These are phyloP conservation scores for Talaromyces sp. DNA, from an alignment of 2,329 filamentous ascomycete species.

Conservation along the genomic window DNA sequence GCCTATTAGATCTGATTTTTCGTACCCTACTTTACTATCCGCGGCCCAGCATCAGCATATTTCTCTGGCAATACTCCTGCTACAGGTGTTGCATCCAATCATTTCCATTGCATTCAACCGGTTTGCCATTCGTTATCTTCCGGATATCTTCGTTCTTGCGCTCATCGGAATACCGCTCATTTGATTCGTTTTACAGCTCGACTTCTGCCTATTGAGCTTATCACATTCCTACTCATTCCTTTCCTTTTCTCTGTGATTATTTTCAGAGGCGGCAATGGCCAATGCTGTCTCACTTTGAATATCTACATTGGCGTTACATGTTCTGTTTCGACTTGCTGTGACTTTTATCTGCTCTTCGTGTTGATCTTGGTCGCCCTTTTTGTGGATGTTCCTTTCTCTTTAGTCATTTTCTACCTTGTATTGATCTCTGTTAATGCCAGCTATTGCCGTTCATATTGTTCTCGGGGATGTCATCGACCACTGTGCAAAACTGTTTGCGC, in stretches of 20 bases:
- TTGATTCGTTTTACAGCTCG: constrained; percentile 5
- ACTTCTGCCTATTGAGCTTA: constrained; percentile 5
- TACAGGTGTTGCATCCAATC: constrained; percentile 11
- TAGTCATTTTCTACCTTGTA: not conserved
- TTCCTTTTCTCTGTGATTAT: constrained; percentile 18
- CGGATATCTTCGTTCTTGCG: constrained; percentile 7
- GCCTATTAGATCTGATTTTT: not conserved
- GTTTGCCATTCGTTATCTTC: not conserved
- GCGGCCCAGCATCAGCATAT: not conserved
- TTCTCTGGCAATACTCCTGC: not conserved
- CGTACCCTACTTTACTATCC: not conserved
- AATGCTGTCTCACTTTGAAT: constrained; percentile 14
- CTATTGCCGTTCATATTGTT: not conserved
- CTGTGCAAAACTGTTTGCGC: not conserved
- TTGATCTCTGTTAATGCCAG: not conserved
- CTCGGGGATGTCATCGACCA: not conserved
- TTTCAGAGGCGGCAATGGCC: constrained; percentile 7
- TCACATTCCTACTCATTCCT: constrained; percentile 10
- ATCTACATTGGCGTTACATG: constrained; percentile 22
- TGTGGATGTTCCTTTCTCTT: constrained; percentile 2
- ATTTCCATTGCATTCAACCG: not conserved
- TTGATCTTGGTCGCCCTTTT: constrained; percentile 20
- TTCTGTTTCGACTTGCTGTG: constrained; percentile 23
- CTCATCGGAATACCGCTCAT: constrained; percentile 13
- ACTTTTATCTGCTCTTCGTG: constrained; percentile 17